Percentiles rank a stretch among this genome's conserved stretches.
These are phyloP conservation scores for Potentilla sterilis DNA, from an alignment of 306 rosid genomes.

Conservation along the genomic window DNA sequence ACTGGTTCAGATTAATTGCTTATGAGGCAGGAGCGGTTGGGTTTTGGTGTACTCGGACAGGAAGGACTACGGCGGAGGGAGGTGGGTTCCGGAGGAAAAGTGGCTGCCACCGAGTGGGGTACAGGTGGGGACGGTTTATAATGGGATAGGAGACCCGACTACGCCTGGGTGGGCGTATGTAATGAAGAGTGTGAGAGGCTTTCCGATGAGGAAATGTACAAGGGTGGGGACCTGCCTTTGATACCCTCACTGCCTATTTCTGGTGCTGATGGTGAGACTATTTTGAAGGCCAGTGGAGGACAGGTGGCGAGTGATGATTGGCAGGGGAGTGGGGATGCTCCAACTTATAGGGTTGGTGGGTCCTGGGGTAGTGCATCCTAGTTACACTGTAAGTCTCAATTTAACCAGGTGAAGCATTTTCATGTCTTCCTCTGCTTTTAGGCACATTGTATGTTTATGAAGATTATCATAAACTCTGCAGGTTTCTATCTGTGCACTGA, in stretches of 20 bases:
- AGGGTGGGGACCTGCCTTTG: slow-evolving; percentile 44
- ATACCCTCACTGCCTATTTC: slow-evolving; percentile 71
- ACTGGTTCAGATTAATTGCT: too few relatives aligned
- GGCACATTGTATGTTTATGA: too few relatives aligned
- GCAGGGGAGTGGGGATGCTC: slow-evolving; percentile 63
- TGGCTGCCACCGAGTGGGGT: slow-evolving; percentile 84
- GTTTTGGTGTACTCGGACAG: slow-evolving; percentile 54
- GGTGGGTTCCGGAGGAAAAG: slow-evolving; percentile 57
- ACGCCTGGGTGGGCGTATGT: slow-evolving; percentile 79
- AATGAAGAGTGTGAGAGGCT: slow-evolving; percentile 53
- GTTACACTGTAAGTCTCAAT: slow-evolving; percentile 39
- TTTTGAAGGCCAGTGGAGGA: slow-evolving; percentile 54
- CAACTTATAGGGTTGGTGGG: slow-evolving; percentile 57
- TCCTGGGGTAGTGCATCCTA: slow-evolving; percentile 62
- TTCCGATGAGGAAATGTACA: slow-evolving; percentile 42
- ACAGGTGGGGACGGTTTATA: slow-evolving; percentile 58
- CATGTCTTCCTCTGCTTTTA: neutral
- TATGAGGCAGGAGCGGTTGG: slow-evolving; percentile 56
- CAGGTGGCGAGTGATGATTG: slow-evolving; percentile 56
- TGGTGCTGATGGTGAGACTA: slow-evolving; percentile 52
- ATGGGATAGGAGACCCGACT: slow-evolving; percentile 60
- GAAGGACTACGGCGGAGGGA: slow-evolving; percentile 48
- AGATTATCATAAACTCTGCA: too few relatives aligned
- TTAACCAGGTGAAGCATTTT: neutral
- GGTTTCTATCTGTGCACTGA: neutral